Conservation (phyloP, 2,329 filamentous ascomycete genomes). For the Scedosporium boydii region DNA sequence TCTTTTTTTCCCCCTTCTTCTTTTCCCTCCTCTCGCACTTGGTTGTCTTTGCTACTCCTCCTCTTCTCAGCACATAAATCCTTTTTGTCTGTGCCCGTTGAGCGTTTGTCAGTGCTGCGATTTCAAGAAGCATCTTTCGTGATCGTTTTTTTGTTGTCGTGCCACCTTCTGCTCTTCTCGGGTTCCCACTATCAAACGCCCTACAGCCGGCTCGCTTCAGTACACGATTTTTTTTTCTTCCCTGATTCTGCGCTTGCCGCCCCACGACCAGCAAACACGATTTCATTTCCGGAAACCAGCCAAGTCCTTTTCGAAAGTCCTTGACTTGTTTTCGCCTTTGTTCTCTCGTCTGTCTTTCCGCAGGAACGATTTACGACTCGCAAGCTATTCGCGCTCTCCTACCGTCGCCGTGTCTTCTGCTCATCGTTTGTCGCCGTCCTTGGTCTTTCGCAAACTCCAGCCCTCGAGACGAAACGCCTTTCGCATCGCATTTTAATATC, state of each 20-base stretch:
- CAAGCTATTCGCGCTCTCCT: conserved; percentile 10
- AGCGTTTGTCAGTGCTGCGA: conserved; percentile 17
- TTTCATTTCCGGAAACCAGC: not conserved
- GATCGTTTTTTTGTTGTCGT: conserved; percentile 19
- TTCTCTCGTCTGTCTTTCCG: not conserved
- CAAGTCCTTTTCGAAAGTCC: not conserved
- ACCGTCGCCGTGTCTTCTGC: conserved; percentile 15
- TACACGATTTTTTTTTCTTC: conserved; percentile 3
- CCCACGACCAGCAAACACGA: not conserved
- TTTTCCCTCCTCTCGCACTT: conserved; percentile 13
- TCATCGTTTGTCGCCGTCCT: not conserved
- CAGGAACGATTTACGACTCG: conserved; percentile 5
- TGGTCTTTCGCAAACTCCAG: not conserved
- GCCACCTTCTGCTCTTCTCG: conserved; percentile 21
- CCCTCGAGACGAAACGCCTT: not conserved
- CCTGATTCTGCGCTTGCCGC: not conserved
- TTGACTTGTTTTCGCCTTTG: conserved; percentile 1
- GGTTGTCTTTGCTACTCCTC: conserved; percentile 8
- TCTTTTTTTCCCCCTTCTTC: conserved; percentile 15
- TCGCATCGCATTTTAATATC: not conserved
- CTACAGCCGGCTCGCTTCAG: conserved; percentile 5
- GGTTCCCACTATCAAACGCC: conserved; percentile 7
- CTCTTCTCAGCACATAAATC: conserved; percentile 10
- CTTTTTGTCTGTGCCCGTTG: conserved; percentile 6
- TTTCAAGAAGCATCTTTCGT: conserved; percentile 26